These are phyloP conservation scores for Vaccinium darrowii DNA, from an alignment of 148 eudicot species.

Conservation along the genomic window DNA sequence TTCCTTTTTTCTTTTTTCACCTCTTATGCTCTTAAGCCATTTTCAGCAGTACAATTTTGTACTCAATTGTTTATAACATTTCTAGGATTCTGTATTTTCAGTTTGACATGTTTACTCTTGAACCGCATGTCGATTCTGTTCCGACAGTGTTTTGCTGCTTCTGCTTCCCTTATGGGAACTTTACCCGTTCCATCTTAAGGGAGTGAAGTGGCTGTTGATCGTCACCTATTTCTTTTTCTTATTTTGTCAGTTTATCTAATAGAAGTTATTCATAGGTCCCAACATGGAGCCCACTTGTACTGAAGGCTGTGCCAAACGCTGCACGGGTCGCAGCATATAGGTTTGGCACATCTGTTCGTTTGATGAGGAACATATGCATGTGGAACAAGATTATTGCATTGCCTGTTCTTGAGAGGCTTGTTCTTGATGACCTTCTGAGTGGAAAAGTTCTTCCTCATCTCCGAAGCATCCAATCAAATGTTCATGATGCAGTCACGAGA, in stretches of 20 bases:
- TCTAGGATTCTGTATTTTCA: not conserved
- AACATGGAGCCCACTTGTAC: constrained; percentile 68
- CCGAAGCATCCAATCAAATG: constrained; percentile 63
- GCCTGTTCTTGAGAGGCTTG: constrained; percentile 78
- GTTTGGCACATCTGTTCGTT: constrained; percentile 81
- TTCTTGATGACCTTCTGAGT: constrained; percentile 68
- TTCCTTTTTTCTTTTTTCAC: not conserved
- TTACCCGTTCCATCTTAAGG: not conserved
- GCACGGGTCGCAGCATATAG: constrained; percentile 80
- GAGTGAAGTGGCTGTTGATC: not conserved
- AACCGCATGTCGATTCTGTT: not conserved
- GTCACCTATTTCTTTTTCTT: not conserved
- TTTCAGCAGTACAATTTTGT: not conserved
- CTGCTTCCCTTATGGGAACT: not conserved
- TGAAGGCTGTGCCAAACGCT: constrained; percentile 87
- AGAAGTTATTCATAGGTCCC: constrained; percentile 58
- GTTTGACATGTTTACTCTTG: not conserved
- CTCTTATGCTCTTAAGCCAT: not conserved
- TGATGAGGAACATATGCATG: constrained; percentile 81
- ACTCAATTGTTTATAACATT: not conserved
- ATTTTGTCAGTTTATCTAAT: not conserved
- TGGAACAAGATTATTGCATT: constrained; percentile 78
- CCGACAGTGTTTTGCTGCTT: not conserved
- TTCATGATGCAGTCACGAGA: constrained; percentile 80
- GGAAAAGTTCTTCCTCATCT: constrained; percentile 87